Evolutionary conservation across 768 basidiomycete species (phyloP).

Genomic region (Hypholoma sublateritium): DNA sequence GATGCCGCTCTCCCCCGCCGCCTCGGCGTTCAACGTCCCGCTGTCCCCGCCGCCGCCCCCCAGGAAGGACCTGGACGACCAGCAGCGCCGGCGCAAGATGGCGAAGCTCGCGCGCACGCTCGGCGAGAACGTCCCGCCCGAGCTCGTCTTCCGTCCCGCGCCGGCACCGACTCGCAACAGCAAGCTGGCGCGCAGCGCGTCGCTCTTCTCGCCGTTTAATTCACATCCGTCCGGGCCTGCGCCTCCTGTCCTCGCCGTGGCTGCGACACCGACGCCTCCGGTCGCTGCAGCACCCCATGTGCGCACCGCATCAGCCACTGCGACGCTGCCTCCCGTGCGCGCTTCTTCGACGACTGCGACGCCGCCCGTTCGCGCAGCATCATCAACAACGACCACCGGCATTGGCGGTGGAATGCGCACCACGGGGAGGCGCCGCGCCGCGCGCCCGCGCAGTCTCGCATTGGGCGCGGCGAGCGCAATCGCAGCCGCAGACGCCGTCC

Average conservation of each 20-base stretch:
- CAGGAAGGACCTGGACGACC: conserved; percentile 16
- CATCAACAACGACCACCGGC: too few relatives aligned
- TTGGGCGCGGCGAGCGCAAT: conserved; percentile 20
- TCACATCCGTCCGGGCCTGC: background rate
- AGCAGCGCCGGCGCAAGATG: conserved; percentile 45
- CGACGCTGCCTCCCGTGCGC: too few relatives aligned
- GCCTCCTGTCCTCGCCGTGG: background rate
- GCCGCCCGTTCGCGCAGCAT: too few relatives aligned
- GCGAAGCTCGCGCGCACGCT: conserved; percentile 58
- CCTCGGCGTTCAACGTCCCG: conserved; percentile 6
- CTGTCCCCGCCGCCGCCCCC: conserved; percentile 4
- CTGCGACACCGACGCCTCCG: background rate
- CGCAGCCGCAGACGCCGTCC: conserved; percentile 12
- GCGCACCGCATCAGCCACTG: too few relatives aligned
- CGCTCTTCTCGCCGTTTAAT: background rate
- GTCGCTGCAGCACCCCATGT: too few relatives aligned
- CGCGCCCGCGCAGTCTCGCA: conserved; percentile 17
- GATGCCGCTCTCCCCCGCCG: conserved; percentile 13
- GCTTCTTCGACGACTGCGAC: too few relatives aligned
- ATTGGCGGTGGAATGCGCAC: background rate
- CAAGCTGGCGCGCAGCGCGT: background rate
- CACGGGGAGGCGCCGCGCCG: conserved; percentile 7
- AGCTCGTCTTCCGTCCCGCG: conserved; percentile 42
- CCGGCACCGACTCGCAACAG: too few relatives aligned
- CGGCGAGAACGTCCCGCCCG: conserved; percentile 58